Percentiles rank a stretch among this genome's conserved stretches.
Conservation (phyloP, 164 flowering plant species). For the Warburgia ugandensis region DNA sequence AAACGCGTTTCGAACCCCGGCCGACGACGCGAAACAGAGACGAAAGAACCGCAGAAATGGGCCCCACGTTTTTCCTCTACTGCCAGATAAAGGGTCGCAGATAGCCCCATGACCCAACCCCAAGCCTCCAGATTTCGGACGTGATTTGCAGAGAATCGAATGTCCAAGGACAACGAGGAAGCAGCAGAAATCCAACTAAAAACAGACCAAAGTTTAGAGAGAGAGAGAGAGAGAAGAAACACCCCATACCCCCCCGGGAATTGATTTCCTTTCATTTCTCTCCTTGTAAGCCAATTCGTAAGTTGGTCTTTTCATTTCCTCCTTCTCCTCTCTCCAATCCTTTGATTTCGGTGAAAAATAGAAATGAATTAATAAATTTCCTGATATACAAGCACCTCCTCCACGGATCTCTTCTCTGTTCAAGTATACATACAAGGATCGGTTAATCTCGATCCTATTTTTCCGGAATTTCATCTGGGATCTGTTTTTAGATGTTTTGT, state of each 20-base stretch:
- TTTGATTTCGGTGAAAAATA: slow-evolving; percentile 5
- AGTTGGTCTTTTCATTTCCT: no score
- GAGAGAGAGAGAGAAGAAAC: neutral
- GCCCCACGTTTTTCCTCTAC: neutral
- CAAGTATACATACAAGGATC: no score
- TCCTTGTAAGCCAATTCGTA: slow-evolving; percentile 39
- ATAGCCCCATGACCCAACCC: slow-evolving; percentile 19
- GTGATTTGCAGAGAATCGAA: slow-evolving; percentile 28
- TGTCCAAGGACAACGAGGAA: slow-evolving; percentile 8
- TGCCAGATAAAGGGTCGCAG: slow-evolving; percentile 6
- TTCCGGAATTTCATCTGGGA: no score
- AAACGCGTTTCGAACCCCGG: no score
- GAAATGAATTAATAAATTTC: no score
- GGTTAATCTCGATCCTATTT: no score
- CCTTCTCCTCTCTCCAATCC: slow-evolving; percentile 6
- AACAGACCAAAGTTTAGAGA: neutral
- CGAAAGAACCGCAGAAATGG: neutral
- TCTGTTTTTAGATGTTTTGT: no score
- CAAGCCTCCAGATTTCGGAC: slow-evolving; percentile 15
- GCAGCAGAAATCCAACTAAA: neutral
- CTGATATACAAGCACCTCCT: no score
- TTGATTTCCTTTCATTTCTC: no score
- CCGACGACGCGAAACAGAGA: slow-evolving; percentile 11
- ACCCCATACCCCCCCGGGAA: neutral
- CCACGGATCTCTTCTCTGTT: no score